A percentile compares a stretch with the other conserved stretches of the same genome.
Conservation (phyloP, 2,329 filamentous ascomycete species). For the Gaeumannomyces tritici region DNA sequence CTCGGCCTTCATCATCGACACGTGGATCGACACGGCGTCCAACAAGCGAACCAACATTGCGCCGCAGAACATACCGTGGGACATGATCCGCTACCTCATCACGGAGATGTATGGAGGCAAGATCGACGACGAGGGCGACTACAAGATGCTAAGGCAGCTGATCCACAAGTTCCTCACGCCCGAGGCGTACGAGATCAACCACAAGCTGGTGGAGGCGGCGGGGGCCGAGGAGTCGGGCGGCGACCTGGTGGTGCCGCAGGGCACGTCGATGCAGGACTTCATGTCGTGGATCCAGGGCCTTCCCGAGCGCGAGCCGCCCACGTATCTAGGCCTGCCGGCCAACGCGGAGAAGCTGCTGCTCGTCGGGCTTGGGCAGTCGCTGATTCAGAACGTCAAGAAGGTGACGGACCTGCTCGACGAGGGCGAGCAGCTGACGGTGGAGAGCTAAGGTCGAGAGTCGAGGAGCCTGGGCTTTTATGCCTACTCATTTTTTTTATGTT, state of each 20-base stretch:
- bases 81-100: slow-evolving; percentile 83
- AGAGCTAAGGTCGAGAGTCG: slow-evolving; percentile 20
- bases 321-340: slow-evolving; percentile 83
- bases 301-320: slow-evolving; percentile 91
- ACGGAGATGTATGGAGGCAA: slow-evolving; percentile 97
- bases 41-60: slow-evolving; percentile 86
- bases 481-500: neutral
- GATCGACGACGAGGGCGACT: slow-evolving; percentile 86
- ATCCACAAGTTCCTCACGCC: slow-evolving; percentile 75
- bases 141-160: slow-evolving; percentile 59
- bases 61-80: slow-evolving; percentile 90
- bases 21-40: slow-evolving; percentile 79
- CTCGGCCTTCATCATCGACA: slow-evolving; percentile 89
- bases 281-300: slow-evolving; percentile 83
- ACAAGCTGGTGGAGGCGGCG: slow-evolving; percentile 67
- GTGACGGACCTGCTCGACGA: slow-evolving; percentile 87
- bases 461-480: too few relatives aligned
- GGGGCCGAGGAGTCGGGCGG: slow-evolving; percentile 30
- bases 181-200: slow-evolving; percentile 82
- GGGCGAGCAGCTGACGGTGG: slow-evolving; percentile 79
- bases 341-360: slow-evolving; percentile 95
- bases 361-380: slow-evolving; percentile 74
- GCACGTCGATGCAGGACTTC: slow-evolving; percentile 79
- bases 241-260: slow-evolving; percentile 61
- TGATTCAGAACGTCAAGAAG: slow-evolving; percentile 75